Evolutionary conservation across 75 land plant genomes (phyloP).

Genomic region (Cupressus sempervirens): DNA sequence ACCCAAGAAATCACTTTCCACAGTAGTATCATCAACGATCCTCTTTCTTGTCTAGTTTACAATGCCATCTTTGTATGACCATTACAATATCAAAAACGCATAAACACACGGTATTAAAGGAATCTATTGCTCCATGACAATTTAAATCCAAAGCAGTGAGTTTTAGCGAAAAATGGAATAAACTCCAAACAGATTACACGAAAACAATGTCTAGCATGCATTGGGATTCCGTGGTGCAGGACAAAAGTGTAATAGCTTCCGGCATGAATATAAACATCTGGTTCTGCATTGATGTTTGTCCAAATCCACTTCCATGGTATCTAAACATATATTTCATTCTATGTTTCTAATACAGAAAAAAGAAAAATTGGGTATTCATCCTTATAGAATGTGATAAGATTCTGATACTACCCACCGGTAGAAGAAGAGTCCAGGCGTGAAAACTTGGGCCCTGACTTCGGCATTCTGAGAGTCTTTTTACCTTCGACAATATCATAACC

Average conservation of each 20-base stretch:
- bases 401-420: background rate
- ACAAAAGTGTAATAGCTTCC: background rate
- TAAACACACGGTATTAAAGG: background rate
- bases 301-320: background rate
- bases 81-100: background rate
- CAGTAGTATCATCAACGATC: background rate
- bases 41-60: background rate
- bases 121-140: background rate
- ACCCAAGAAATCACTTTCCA: background rate
- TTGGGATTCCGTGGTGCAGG: background rate
- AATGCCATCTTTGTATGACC: background rate
- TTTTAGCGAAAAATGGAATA: background rate
- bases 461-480: background rate
- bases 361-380: conserved; percentile 3
- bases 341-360: background rate
- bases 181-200: background rate
- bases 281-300: background rate
- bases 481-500: background rate
- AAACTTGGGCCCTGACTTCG: conserved; percentile 13
- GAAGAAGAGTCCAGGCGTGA: conserved; percentile 7
- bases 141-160: background rate
- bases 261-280: background rate
- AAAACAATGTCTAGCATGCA: background rate
- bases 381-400: background rate
- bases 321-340: background rate